Evolutionary conservation across 148 eudicot species (phyloP).

Genomic region (Rhododendron molle): DNA sequence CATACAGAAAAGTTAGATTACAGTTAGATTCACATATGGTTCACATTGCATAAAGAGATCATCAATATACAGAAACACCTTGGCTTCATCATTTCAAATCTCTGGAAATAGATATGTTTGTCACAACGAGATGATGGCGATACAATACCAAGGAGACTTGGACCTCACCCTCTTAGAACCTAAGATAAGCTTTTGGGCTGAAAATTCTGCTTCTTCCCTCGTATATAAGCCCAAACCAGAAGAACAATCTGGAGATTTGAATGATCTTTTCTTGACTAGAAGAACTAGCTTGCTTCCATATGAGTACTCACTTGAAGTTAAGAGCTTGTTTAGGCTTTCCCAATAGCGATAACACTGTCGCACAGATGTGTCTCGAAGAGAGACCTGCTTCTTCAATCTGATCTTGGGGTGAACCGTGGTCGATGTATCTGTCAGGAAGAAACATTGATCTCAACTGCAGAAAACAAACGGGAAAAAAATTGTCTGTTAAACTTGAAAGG

Average conservation of each 20-base stretch:
- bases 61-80: not conserved
- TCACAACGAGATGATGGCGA: not conserved
- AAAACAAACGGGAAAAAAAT: not conserved
- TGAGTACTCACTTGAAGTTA: constrained; percentile 17
- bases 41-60: not conserved
- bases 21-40: not conserved
- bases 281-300: not conserved
- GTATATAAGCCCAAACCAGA: not conserved
- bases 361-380: constrained; percentile 29
- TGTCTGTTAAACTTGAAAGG: not conserved
- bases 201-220: not conserved
- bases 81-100: not conserved
- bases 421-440: constrained; percentile 39
- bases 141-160: not conserved
- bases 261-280: not conserved
- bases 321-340: constrained; percentile 56
- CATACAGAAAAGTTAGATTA: not conserved
- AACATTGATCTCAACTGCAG: constrained; percentile 38
- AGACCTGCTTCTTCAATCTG: constrained; percentile 42
- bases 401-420: constrained; percentile 31
- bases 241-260: not conserved
- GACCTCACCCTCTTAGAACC: not conserved
- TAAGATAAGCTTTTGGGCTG: not conserved
- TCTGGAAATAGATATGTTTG: not conserved
- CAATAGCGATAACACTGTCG: constrained; percentile 35